Base-by-base conservation (phyloP, 192 early-diverging fungal genomes). In the Funneliformis mosseae region DNA sequence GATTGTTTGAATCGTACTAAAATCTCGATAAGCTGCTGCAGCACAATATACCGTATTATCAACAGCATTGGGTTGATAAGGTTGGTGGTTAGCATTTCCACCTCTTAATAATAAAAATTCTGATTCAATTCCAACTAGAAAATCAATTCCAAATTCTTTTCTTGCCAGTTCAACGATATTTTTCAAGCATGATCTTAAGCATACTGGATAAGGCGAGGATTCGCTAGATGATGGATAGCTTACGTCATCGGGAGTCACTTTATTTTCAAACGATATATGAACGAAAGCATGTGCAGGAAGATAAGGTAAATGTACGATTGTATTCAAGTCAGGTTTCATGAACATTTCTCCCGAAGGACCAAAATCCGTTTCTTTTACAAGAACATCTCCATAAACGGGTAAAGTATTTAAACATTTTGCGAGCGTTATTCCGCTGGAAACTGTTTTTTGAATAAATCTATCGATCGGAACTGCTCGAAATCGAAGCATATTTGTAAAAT, bases 311-410 rank as follows among this genome's bases (percentile, higher is more conserved):
- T 48, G 45, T 16, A 8, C 48, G 8, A 80, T 18, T n/a, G 78
- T 80, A 41, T 50, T 80, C 8, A 73, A 45, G 23, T 80, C 78
- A n/a, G 78, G 78, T 43, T 61, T 62, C 16, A 80, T 39, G 3
- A 80, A 73, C 8, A 71, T 2, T 73, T 80, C 78, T 62, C 45
- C 78, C 7, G 78, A 0, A 16, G 45, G 0, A 18, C 2, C 38
- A 7, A 79, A 8, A n/a, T 39, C 27, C 50, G 10, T 23, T 21
- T 25, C 23, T 62, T 33, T n/a, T 12, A 16, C 10, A 9, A 80
- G 5, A 16, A 16, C 23, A 55, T 80, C 78, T 25, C 8, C 48
- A 42, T 73, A 72, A 63, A 42, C 0, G 5, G 71, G 68, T 4
- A 80, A 21, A 23, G n/a, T 1, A n/a, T n/a, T 18, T 12, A 62